Evolutionary conservation across 306 rosid genomes (phyloP).

Genomic region (Clitoria ternatea): DNA sequence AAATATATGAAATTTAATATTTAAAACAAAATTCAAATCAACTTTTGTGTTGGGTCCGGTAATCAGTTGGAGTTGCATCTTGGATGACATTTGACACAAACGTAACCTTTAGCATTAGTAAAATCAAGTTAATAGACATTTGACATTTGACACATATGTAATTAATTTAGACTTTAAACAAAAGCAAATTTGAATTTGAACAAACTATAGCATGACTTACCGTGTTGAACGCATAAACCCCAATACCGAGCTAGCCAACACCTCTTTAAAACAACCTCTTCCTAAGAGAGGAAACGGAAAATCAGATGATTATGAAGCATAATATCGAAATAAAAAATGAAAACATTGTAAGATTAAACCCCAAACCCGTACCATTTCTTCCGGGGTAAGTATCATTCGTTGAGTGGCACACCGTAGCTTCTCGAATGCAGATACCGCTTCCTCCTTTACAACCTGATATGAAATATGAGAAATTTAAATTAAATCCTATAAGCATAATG

Average conservation of each 20-base stretch:
- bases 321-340: conserved; percentile 3
- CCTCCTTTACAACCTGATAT: conserved; percentile 57
- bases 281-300: conserved; percentile 52
- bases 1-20: neutral
- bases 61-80: neutral
- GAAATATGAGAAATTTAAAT: conserved; percentile 23
- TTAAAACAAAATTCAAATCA: neutral
- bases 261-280: conserved; percentile 91
- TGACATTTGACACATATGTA: no score
- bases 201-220: conserved; percentile 35
- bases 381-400: conserved; percentile 74
- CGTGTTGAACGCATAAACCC: conserved; percentile 68
- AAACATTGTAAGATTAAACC: neutral
- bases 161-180: neutral
- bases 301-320: conserved; percentile 21
- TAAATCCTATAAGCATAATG: conserved; percentile 4
- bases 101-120: no score
- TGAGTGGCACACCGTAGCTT: conserved; percentile 55
- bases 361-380: conserved; percentile 74
- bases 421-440: conserved; percentile 55
- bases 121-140: no score
- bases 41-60: neutral
- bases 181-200: conserved; percentile 11
- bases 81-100: neutral
- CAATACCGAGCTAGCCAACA: conserved; percentile 97